Base-by-base conservation (phyloP, 768 basidiomycete species). In the Lanmaoa rubissima region DNA sequence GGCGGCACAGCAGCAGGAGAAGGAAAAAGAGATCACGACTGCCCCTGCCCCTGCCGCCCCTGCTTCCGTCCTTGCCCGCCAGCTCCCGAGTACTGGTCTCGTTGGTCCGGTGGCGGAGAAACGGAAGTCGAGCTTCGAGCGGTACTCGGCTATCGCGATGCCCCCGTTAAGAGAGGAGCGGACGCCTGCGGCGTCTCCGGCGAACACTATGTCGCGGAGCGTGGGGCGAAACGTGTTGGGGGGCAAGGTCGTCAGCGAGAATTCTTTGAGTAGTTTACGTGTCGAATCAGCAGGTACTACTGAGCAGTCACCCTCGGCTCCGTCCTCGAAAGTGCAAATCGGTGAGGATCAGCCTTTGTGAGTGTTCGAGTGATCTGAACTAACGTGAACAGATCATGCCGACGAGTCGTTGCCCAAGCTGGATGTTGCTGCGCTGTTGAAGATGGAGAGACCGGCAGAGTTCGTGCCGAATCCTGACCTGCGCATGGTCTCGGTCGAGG, bases 401-500 rank as follows among this genome's bases (percentile, higher is more conserved):
- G 78, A 82, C 49, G 71, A 72, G 35, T 74, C 78, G 14, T 63
- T 85, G 17, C 82, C 85, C 1, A 42, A 61, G 14, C 68, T 85
- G 50, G 75, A 88, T 53, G 65, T 89, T 35, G 71, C 75, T 4
- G 61, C 73, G 5, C 61, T 89, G n/a, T 51, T 85, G 32, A 69
- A 69, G 42, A 60, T 71, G 19, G 59, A 57, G 12, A 38, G 41
- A 14, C 46, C 51, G 14, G 16, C 48, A 7, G 31, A 24, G 39
- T 71, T 62, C 38, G 57, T 53, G 21, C 63, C 68, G 8, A 64
- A 75, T 45, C 54, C 72, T 0, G 79, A 81, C 46, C 51, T 73
- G 26, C 75, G 74, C 53, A 86, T 82, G 0, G 79, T 94, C 36
- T 90, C 89, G n/a, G 82, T 91, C 4, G 91, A 93, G 38, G 79